Evolutionary conservation across 164 flowering plant genomes (phyloP).

Genomic region (Houttuynia cordata): DNA sequence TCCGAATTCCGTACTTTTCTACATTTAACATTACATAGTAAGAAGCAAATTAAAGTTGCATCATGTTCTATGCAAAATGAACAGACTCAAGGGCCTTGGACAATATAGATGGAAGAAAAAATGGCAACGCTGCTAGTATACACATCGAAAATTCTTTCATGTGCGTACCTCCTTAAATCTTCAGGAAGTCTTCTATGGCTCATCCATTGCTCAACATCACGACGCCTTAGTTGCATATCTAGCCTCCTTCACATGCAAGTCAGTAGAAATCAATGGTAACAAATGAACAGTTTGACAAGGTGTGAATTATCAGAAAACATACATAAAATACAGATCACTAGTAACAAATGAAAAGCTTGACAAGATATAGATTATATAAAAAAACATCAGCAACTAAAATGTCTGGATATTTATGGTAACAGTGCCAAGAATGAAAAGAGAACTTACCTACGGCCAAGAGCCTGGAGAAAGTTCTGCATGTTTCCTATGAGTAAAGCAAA

Average conservation of each 20-base stretch:
- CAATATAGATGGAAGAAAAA: too few relatives aligned
- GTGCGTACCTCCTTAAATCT: constrained; percentile 12
- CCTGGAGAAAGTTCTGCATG: constrained; percentile 90
- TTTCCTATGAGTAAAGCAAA: constrained; percentile 87
- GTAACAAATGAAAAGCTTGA: too few relatives aligned
- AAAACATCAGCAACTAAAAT: not conserved
- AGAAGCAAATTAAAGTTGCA: too few relatives aligned
- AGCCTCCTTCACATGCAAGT: constrained; percentile 14
- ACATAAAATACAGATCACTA: too few relatives aligned
- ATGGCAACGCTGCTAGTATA: not conserved
- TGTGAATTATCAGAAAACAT: not conserved
- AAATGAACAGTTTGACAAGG: not conserved
- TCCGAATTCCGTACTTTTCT: constrained; percentile 70
- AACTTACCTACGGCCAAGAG: constrained; percentile 75
- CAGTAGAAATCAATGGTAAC: not conserved
- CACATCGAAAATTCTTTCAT: not conserved
- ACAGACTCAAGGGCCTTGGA: too few relatives aligned
- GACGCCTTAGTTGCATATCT: constrained; percentile 26
- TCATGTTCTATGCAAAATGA: too few relatives aligned
- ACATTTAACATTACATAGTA: not conserved
- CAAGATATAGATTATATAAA: too few relatives aligned
- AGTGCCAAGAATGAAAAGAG: too few relatives aligned
- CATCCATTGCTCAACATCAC: constrained; percentile 29
- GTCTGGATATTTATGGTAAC: too few relatives aligned
- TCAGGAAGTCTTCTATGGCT: constrained; percentile 21